These are phyloP conservation scores for Lipomyces orientalis DNA, from an alignment of 805 yeast genomes.

Conservation along the genomic window DNA sequence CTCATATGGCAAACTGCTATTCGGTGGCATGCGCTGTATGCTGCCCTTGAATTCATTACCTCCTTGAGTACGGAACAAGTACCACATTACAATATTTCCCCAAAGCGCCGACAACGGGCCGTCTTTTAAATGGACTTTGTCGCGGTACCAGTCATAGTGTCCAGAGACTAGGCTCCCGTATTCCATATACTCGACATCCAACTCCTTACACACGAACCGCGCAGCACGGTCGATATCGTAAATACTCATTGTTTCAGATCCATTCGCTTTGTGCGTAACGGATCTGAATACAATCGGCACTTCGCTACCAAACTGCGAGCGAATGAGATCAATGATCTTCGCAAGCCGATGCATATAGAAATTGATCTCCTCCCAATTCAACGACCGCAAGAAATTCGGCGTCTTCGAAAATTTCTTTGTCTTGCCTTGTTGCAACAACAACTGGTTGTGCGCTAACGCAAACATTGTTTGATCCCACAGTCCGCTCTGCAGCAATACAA, in stretches of 20 bases:
- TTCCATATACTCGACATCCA: slow-evolving; percentile 14
- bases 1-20: background rate
- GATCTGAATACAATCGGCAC: slow-evolving; percentile 19
- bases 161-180: slow-evolving; percentile 11
- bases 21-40: background rate
- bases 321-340: background rate
- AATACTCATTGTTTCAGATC: background rate
- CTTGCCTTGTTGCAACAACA: background rate
- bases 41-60: slow-evolving; percentile 9
- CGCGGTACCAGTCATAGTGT: slow-evolving; percentile 1
- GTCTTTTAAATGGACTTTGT: slow-evolving; percentile 3
- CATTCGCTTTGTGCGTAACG: slow-evolving; percentile 2
- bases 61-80: slow-evolving; percentile 16
- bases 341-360: slow-evolving; percentile 16
- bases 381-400: slow-evolving; percentile 2
- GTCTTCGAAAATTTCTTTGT: no score
- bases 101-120: slow-evolving; percentile 16
- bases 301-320: slow-evolving; percentile 11
- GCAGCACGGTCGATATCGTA: slow-evolving; percentile 12
- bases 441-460: background rate
- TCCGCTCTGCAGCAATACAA: slow-evolving; percentile 17
- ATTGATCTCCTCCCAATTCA: slow-evolving; percentile 12
- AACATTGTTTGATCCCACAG: slow-evolving; percentile 21
- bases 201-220: slow-evolving; percentile 2
- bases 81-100: slow-evolving; percentile 15